Evolutionary conservation across 345 rosid species (phyloP), one percentile per base, ranked within the genome.

Genomic region (Salix brachista): DNA sequence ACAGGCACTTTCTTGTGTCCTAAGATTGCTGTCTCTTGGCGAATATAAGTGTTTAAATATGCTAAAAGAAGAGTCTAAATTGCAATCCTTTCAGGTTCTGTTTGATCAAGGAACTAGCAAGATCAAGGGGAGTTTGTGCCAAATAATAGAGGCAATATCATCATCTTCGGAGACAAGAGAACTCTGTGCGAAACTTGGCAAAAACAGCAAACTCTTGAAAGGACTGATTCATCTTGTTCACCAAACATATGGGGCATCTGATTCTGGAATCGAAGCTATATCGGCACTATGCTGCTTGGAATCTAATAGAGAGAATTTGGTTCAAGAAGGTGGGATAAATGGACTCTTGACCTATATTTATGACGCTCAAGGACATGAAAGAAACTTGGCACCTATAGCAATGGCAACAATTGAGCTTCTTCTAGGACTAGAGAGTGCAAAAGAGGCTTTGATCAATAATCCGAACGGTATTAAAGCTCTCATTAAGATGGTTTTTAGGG

Each of bases 401-500:
- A 78, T 86, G 69, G 80, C 82, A 3, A 75, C 78, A 46, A 32
- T 90, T 23, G 91, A 90, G 81, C 74, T 78, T 68, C 82, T 89
- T 30, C 37, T 87, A 11, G 80, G 34, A 19, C 8, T 75, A 19
- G 87, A 76, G 30, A 81, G 72, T 36, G 87, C 81, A 3, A 89
- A 79, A 78, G 78, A 80, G 71, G 87, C 68, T 0, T 44, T 89
- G 39, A 82, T 86, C 25, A 77, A 71, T 12, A 60, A 83, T 25
- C 84, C 87, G 0, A 56, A 75, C 25, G 91, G 90, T 11, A 54
- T 89, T 3, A 50, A 73, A 4, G 81, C 82, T 39, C 52, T 90
- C 21, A 84, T 87, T 21, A 85, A 82, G 85, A 87, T 86, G 91
- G 89, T 89, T 3, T 90, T 90, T 73, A 84, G 87, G 79, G 92